Conservation (phyloP, 2,329 filamentous ascomycete genomes). For the Fusarium buharicum region DNA sequence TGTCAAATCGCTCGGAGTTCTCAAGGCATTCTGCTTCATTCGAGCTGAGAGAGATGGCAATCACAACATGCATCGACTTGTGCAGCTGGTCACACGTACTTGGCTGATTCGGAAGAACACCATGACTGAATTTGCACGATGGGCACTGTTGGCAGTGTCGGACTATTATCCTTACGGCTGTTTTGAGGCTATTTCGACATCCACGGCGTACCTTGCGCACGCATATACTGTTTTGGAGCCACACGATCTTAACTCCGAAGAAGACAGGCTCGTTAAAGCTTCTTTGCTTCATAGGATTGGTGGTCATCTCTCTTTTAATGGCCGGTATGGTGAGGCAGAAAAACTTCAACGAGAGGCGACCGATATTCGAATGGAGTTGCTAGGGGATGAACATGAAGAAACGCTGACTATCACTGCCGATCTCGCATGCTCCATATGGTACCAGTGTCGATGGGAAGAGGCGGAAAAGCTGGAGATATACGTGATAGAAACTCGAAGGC, state of each 20-base stretch:
- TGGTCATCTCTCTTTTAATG: neutral
- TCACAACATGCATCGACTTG: slow-evolving; percentile 50
- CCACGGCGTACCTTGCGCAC: slow-evolving; percentile 43
- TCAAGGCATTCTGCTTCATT: slow-evolving; percentile 49
- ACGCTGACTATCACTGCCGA: neutral
- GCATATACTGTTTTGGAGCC: slow-evolving; percentile 32
- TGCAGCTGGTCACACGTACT: slow-evolving; percentile 48
- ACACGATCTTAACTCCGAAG: slow-evolving; percentile 11
- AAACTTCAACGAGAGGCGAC: neutral
- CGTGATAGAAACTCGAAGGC: neutral
- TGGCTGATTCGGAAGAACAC: slow-evolving; percentile 41
- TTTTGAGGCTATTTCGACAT: slow-evolving; percentile 27
- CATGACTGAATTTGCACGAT: slow-evolving; percentile 16
- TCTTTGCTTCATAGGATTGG: slow-evolving; percentile 22
- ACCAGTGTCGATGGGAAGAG: slow-evolving; percentile 11
- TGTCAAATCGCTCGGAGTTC: slow-evolving; percentile 6
- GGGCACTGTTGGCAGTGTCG: slow-evolving; percentile 39
- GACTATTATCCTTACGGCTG: slow-evolving; percentile 34
- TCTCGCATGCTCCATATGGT: neutral
- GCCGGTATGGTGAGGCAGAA: neutral
- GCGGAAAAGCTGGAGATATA: slow-evolving; percentile 15
- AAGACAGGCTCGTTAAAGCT: slow-evolving; percentile 20
- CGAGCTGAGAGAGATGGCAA: slow-evolving; percentile 16
- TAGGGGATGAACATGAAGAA: slow-evolving; percentile 6
- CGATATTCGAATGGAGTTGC: neutral